Conservation (phyloP, 163 green algal species). For the Chlorella variabilis region DNA sequence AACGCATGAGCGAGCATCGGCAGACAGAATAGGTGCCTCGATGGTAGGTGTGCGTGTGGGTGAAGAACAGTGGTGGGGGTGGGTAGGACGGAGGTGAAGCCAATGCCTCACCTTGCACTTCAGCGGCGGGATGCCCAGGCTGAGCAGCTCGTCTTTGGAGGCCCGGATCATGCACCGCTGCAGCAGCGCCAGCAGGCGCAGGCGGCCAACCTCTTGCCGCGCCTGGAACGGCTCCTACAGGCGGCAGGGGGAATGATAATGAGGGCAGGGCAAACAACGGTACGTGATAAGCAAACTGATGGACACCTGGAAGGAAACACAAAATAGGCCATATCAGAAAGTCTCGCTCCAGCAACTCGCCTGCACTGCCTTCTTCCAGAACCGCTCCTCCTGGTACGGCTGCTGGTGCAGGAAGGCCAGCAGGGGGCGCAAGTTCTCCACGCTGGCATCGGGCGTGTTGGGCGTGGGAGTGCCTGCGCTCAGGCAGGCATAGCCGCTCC, state of each 20-base stretch:
- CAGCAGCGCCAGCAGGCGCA: conserved; percentile 77
- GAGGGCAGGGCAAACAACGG: not conserved
- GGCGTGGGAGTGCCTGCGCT: conserved; percentile 70
- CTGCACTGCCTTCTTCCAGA: conserved; percentile 61
- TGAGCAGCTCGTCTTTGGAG: conserved; percentile 81
- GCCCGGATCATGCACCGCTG: conserved; percentile 79
- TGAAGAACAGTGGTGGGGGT: too few species aligned
- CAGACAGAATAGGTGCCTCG: too few species aligned
- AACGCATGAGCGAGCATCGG: too few species aligned
- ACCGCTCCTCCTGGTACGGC: conserved; percentile 63
- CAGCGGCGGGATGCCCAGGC: conserved; percentile 66
- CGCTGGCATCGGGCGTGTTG: conserved; percentile 33
- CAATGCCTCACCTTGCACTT: conserved; percentile 48
- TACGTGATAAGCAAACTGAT: not conserved
- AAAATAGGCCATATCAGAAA: too few species aligned
- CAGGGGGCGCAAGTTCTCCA: conserved; percentile 84
- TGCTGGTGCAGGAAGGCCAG: conserved; percentile 88
- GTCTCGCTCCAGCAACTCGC: too few species aligned
- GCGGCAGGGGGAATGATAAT: not conserved
- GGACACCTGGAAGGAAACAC: too few species aligned
- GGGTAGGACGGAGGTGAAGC: too few species aligned
- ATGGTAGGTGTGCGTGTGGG: too few species aligned
- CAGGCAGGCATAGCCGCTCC: not conserved
- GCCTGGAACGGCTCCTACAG: conserved; percentile 61
- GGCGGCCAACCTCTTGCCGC: conserved; percentile 50